Conservation (phyloP, 495 filamentous ascomycete species). For the Neurospora sp. region DNA sequence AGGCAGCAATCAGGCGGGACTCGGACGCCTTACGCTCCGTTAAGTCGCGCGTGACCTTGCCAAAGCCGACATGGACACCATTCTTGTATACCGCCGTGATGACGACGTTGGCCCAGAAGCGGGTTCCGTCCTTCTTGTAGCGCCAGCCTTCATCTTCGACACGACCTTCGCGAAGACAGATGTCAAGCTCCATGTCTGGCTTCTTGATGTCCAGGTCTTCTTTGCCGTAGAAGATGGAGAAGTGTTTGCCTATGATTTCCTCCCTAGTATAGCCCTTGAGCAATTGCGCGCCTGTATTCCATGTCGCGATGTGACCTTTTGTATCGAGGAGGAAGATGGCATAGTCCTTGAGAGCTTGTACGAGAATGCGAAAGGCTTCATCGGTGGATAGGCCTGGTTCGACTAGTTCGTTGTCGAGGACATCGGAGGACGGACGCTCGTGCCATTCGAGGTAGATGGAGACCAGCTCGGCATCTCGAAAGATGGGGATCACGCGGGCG, state of each 20-base stretch:
- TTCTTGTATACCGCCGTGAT: constrained; percentile 51
- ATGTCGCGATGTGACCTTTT: constrained; percentile 46
- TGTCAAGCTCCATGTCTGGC: constrained; percentile 44
- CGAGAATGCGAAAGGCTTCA: constrained; percentile 51
- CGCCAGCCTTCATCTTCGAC: constrained; percentile 60
- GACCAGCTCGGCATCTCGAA: constrained; percentile 32
- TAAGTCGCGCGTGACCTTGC: constrained; percentile 55
- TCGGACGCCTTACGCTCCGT: constrained; percentile 53
- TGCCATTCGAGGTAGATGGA: constrained; percentile 41
- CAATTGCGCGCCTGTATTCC: constrained; percentile 51
- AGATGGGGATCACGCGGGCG: constrained; percentile 44
- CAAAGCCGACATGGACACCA: constrained; percentile 50
- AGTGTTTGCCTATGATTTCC: constrained; percentile 54
- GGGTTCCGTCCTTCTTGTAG: constrained; percentile 49
- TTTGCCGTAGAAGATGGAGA: constrained; percentile 50
- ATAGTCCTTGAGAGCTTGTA: constrained; percentile 57
- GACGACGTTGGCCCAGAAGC: constrained; percentile 60
- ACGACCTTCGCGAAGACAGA: constrained; percentile 48
- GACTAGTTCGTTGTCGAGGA: constrained; percentile 30
- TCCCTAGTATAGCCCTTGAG: constrained; percentile 47
- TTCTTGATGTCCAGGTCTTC: constrained; percentile 45
- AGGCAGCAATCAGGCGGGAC: constrained; percentile 46
- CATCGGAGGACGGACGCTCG: constrained; percentile 13
- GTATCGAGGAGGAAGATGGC: constrained; percentile 60
- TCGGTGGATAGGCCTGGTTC: constrained; percentile 31